Evolutionary conservation across 202 grass and related monocot species (phyloP).

Genomic region (Schoenoplectus triqueter): DNA sequence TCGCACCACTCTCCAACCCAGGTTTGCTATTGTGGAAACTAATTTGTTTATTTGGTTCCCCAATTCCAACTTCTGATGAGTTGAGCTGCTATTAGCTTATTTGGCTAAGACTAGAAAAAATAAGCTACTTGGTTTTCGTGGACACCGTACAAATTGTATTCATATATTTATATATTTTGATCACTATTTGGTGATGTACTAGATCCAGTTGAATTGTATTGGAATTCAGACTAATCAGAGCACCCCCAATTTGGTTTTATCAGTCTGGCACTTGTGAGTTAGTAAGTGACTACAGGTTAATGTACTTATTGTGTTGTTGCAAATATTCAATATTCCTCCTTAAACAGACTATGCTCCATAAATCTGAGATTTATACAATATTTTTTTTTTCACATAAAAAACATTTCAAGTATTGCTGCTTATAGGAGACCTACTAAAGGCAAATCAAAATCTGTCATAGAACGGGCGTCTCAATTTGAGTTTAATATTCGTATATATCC

Average conservation of each 20-base stretch:
- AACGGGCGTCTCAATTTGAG: background rate
- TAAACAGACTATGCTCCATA: background rate
- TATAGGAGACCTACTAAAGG: background rate
- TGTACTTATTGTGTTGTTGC: too few relatives aligned
- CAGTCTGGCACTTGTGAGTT: background rate
- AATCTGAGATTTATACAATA: background rate
- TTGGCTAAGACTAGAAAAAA: background rate
- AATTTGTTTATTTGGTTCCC: background rate
- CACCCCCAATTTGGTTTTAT: background rate
- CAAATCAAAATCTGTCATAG: background rate
- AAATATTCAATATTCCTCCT: background rate
- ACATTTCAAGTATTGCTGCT: background rate
- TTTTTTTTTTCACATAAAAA: background rate
- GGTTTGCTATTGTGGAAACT: constrained; percentile 41
- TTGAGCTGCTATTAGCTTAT: background rate
- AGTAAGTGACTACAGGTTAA: too few relatives aligned
- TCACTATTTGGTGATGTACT: background rate
- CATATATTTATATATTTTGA: background rate
- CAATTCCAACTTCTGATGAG: background rate
- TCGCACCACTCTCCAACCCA: constrained; percentile 79
- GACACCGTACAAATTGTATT: background rate
- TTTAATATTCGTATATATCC: background rate
- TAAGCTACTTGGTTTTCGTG: background rate
- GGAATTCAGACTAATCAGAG: background rate
- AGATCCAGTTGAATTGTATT: constrained; percentile 17